Conservation (phyloP, 805 yeast species). For the Kuraishia borneana region DNA sequence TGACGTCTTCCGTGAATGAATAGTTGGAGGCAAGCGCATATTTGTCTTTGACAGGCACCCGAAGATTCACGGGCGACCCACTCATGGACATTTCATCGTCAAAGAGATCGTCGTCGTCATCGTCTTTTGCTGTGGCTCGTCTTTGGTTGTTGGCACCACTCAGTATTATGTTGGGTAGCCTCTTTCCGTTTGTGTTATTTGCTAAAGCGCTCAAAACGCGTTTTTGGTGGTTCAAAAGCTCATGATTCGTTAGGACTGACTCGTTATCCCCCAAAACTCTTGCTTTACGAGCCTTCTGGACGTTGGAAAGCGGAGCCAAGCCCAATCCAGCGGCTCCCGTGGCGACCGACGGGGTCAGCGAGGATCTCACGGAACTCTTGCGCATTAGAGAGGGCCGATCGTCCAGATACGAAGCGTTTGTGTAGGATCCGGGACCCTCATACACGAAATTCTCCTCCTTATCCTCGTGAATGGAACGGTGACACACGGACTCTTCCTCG, state of each 20-base stretch:
- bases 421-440: not conserved
- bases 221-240: not conserved
- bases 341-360: not conserved
- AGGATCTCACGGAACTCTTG: constrained; percentile 1
- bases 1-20: not conserved
- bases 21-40: not conserved
- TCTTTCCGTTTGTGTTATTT: not conserved
- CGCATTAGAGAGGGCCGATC: constrained; percentile 1
- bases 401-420: not conserved
- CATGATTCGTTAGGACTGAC: not conserved
- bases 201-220: not conserved
- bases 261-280: not conserved
- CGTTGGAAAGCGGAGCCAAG: not conserved
- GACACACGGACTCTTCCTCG: not conserved
- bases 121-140: not conserved
- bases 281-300: not conserved
- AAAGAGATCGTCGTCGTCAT: not conserved
- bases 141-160: not conserved
- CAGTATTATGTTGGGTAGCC: not conserved
- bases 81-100: too few species aligned
- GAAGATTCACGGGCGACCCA: too few species aligned
- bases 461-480: constrained; percentile 1
- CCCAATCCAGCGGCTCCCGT: not conserved
- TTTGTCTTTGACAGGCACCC: too few species aligned
- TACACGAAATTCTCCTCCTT: constrained; percentile 2